A percentile compares a stretch with the other conserved stretches of the same genome.
These are phyloP conservation scores for Leccinum ochraceum DNA, from an alignment of 768 basidiomycete species.

Conservation along the genomic window DNA sequence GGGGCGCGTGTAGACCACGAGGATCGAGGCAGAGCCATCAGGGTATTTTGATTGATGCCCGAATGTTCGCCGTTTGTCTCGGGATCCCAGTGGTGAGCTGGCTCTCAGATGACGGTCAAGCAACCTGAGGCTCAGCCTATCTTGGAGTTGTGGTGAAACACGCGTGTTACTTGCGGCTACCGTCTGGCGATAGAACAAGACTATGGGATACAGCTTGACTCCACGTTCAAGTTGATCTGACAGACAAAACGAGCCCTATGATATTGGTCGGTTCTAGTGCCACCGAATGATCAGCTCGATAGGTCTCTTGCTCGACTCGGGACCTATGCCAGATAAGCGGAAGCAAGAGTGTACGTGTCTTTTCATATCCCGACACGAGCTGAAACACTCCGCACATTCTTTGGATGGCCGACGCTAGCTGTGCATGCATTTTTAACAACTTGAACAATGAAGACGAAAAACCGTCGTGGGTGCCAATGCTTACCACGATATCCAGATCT, in stretches of 20 bases:
- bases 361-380: slow-evolving; percentile 20
- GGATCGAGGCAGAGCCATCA: slow-evolving; percentile 1
- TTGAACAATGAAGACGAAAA: background rate
- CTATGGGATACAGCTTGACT: background rate
- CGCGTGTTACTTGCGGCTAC: background rate
- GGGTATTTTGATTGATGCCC: background rate
- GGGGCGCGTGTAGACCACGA: slow-evolving; percentile 20
- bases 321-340: background rate
- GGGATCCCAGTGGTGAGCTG: background rate
- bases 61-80: slow-evolving; percentile 1
- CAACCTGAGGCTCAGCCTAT: background rate
- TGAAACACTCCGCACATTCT: slow-evolving; percentile 9
- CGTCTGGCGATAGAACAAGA: background rate
- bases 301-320: background rate
- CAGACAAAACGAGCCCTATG: background rate
- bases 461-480: background rate
- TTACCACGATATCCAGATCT: background rate
- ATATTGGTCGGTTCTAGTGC: background rate
- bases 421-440: background rate
- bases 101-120: background rate
- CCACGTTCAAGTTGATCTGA: background rate
- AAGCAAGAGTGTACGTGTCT: background rate
- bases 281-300: background rate
- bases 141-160: background rate
- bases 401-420: slow-evolving; percentile 7